Conservation (phyloP, 2,329 filamentous ascomycete species). For the Ceratocystis alfenasii region DNA sequence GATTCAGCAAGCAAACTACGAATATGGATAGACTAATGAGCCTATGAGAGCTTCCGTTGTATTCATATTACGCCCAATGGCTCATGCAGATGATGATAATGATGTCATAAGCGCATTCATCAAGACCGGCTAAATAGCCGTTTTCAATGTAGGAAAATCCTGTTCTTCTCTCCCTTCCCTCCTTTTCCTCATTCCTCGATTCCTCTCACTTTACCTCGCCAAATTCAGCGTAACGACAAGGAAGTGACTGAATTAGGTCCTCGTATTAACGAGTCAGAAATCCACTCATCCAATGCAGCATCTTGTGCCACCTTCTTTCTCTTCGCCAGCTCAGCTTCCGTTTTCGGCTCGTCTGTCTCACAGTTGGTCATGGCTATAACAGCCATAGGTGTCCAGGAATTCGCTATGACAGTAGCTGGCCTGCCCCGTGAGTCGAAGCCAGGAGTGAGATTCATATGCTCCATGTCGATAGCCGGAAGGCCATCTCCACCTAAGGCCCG, state of each 20-base stretch:
- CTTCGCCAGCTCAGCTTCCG: neutral
- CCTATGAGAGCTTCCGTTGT: neutral
- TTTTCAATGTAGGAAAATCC: neutral
- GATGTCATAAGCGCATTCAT: neutral
- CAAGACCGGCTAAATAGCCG: neutral
- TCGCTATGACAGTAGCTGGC: neutral
- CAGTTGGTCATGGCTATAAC: neutral
- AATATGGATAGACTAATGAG: neutral
- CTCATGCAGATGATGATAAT: neutral
- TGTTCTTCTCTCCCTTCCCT: neutral
- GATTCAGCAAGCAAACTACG: neutral
- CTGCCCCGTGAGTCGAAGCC: neutral
- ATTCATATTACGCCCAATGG: neutral
- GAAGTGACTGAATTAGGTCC: constrained; percentile 14
- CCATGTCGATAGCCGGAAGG: constrained; percentile 15
- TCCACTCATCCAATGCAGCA: constrained; percentile 18
- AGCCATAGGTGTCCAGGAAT: neutral
- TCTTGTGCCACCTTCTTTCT: constrained; percentile 8
- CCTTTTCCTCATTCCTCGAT: too few relatives aligned
- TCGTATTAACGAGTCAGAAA: constrained; percentile 10
- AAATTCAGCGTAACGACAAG: constrained; percentile 11
- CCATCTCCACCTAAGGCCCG: constrained; percentile 18
- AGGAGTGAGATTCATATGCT: constrained; percentile 9
- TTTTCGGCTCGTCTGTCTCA: neutral
- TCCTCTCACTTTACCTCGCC: too few relatives aligned